phyloP scores from a whole-genome alignment of 164 flowering plant species.

The Santalum album region DNA sequence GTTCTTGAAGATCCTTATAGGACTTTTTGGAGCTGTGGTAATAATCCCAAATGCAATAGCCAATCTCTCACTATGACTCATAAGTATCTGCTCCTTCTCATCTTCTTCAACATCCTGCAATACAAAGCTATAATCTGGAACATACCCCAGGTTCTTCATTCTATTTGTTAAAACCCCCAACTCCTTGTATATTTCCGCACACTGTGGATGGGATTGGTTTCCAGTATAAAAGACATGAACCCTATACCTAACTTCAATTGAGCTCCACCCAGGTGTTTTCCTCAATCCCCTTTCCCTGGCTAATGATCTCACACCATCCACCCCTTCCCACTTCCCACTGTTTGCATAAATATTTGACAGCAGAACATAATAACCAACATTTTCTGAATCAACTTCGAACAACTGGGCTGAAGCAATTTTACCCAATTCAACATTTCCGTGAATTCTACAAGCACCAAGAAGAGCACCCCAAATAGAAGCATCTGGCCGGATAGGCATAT shows the following conservation, averaged over 20 bases:
- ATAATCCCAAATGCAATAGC: conserved; percentile 59
- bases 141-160: conserved; percentile 57
- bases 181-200: conserved; percentile 36
- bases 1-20: conserved; percentile 50
- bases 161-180: conserved; percentile 28
- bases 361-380: conserved; percentile 67
- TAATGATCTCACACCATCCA: conserved; percentile 38
- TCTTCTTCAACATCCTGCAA: conserved; percentile 74
- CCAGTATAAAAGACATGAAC: conserved; percentile 57
- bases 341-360: conserved; percentile 63
- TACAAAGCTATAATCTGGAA: conserved; percentile 56
- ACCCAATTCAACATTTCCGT: conserved; percentile 51
- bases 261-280: conserved; percentile 79
- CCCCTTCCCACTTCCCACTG: conserved; percentile 54
- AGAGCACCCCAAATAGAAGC: conserved; percentile 66
- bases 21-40: conserved; percentile 38
- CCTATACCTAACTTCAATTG: conserved; percentile 39
- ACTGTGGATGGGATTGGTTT: conserved; percentile 41
- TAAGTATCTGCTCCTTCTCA: conserved; percentile 56
- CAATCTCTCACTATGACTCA: conserved; percentile 54
- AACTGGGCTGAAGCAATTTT: conserved; percentile 37
- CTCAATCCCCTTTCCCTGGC: conserved; percentile 50
- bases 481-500: conserved; percentile 55
- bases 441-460: conserved; percentile 55
- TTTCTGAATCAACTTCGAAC: conserved; percentile 45